Conservation (phyloP, 2,329 filamentous ascomycete genomes). For the Phyllosticta paracitricarpa region DNA sequence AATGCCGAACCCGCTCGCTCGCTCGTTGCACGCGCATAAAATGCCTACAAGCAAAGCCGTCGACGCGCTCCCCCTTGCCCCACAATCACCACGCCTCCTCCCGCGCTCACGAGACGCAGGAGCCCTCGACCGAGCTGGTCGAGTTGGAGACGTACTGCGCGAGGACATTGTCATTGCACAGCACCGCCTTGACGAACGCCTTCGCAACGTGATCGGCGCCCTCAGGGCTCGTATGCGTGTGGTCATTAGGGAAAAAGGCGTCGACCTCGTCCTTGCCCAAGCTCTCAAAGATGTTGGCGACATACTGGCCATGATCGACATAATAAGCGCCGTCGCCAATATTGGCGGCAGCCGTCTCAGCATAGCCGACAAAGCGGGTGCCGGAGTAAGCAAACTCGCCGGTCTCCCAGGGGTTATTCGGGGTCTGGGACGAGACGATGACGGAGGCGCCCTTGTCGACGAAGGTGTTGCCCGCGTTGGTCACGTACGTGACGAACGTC, state of each 20-base stretch:
- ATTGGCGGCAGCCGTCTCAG: slow-evolving; percentile 5
- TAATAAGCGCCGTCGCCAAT: slow-evolving; percentile 24
- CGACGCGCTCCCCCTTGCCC: too few relatives aligned
- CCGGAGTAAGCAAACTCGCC: slow-evolving; percentile 39
- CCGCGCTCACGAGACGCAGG: slow-evolving; percentile 16
- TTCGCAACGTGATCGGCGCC: slow-evolving; percentile 47
- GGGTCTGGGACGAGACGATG: slow-evolving; percentile 46
- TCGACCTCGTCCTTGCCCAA: slow-evolving; percentile 15
- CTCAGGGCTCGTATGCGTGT: slow-evolving; percentile 50
- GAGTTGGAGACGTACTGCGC: slow-evolving; percentile 24
- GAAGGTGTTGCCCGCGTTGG: slow-evolving; percentile 43
- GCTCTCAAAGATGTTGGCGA: slow-evolving; percentile 29
- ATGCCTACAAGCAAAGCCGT: too few relatives aligned
- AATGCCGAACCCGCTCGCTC: too few relatives aligned
- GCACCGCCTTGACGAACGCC: slow-evolving; percentile 49
- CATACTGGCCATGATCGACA: slow-evolving; percentile 48
- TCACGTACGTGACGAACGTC: slow-evolving; percentile 50
- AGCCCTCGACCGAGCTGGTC: slow-evolving; percentile 22
- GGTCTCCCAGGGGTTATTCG: slow-evolving; percentile 50
- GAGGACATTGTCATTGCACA: slow-evolving; percentile 34
- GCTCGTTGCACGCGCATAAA: too few relatives aligned
- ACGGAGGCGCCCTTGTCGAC: slow-evolving; percentile 46
- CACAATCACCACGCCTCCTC: too few relatives aligned
- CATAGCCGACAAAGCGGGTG: slow-evolving; percentile 40
- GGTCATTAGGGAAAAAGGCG: slow-evolving; percentile 46